phyloP scores from a whole-genome alignment of 1,139 yeast species.

The Scheffersomyces insectosa region DNA sequence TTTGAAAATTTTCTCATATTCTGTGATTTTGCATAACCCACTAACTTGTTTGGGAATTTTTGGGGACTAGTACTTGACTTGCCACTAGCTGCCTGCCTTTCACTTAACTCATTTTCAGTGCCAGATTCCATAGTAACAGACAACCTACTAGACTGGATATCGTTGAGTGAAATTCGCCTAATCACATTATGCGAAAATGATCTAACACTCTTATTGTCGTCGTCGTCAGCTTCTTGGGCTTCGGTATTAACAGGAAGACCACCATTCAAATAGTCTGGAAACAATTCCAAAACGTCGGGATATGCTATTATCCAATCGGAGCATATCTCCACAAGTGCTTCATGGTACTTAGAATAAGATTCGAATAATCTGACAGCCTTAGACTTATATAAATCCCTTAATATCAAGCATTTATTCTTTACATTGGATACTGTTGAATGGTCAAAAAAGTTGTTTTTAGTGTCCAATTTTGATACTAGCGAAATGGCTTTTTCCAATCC shows the following conservation, averaged over 20 bases:
- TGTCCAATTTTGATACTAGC: conserved; percentile 28
- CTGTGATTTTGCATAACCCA: conserved; percentile 19
- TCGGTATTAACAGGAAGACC: conserved; percentile 13
- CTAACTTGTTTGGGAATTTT: conserved; percentile 1
- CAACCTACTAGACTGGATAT: conserved; percentile 21
- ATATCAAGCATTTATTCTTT: conserved; percentile 31
- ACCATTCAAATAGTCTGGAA: conserved; percentile 43
- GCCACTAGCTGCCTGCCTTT: conserved; percentile 9
- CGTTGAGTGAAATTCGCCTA: conserved; percentile 22
- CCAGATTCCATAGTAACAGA: conserved; percentile 28
- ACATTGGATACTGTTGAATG: conserved; percentile 14
- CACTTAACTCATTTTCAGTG: conserved; percentile 21
- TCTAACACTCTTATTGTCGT: conserved; percentile 14
- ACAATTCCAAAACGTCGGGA: conserved; percentile 34
- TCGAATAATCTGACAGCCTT: conserved; percentile 38
- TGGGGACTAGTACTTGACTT: conserved; percentile 2
- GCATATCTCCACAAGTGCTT: conserved; percentile 41
- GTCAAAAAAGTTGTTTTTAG: conserved; percentile 25
- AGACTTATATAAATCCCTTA: conserved; percentile 34
- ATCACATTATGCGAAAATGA: conserved; percentile 16
- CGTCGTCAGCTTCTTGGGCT: conserved; percentile 7
- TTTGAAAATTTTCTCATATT: conserved; percentile 30
- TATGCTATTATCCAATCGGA: conserved; percentile 45
- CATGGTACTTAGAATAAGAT: conserved; percentile 37
- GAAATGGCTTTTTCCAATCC: conserved; percentile 41